These are phyloP conservation scores for Spathaspora hagerdaliae DNA, from an alignment of 805 yeast species.

Conservation along the genomic window DNA sequence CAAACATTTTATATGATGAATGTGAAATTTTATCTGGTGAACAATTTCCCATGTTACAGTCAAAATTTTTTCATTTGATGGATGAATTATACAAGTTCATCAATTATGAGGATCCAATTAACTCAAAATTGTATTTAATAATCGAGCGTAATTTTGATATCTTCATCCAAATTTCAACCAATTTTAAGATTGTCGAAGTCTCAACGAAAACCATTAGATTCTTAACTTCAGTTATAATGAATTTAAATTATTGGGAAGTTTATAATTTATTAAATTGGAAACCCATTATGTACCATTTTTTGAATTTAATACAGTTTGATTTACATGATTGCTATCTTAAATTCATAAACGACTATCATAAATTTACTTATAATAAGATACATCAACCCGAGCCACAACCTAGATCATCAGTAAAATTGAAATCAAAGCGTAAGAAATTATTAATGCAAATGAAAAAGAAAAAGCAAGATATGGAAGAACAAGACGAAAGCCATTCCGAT, in stretches of 20 bases:
- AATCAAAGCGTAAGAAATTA: no score
- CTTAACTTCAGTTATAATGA: constrained; percentile 33
- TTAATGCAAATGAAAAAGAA: neutral
- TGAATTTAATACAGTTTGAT: constrained; percentile 35
- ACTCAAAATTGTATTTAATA: constrained; percentile 27
- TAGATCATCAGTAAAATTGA: neutral
- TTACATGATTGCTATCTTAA: constrained; percentile 35
- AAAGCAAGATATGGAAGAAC: neutral
- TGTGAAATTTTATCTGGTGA: constrained; percentile 5
- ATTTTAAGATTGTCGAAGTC: constrained; percentile 23
- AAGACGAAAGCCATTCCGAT: constrained; percentile 13
- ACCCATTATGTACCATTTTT: constrained; percentile 39
- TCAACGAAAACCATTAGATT: constrained; percentile 34
- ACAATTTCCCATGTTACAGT: constrained; percentile 11
- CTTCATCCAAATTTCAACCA: constrained; percentile 32
- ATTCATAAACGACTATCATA: constrained; percentile 30
- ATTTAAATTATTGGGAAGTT: constrained; percentile 42
- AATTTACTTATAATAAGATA: constrained; percentile 19
- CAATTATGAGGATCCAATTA: constrained; percentile 21
- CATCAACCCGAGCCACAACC: constrained; percentile 14
- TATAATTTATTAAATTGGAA: constrained; percentile 39
- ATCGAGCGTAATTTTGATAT: constrained; percentile 38
- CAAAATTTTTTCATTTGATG: constrained; percentile 21
- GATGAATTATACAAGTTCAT: constrained; percentile 19
- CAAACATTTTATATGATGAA: constrained; percentile 19